Evolutionary conservation across 2,329 filamentous ascomycete genomes (phyloP).

Genomic region (Albifimbria verrucaria): DNA sequence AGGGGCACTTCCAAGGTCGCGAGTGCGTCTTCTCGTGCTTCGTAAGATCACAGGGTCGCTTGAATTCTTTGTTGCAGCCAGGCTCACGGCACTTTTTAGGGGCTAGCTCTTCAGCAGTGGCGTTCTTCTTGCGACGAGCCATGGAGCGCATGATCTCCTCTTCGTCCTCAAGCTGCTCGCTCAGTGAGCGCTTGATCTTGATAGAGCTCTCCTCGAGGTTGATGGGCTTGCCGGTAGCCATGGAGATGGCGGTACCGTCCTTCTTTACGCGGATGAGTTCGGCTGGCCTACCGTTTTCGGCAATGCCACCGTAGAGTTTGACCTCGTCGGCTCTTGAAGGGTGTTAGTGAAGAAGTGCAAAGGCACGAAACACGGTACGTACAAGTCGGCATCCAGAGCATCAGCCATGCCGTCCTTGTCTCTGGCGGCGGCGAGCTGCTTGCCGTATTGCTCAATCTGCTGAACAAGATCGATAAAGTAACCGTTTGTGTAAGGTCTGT

Average conservation of each 20-base stretch:
- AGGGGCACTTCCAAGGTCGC: constrained; percentile 92
- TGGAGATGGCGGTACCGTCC: constrained; percentile 74
- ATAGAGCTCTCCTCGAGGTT: constrained; percentile 50
- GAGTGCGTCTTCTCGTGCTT: constrained; percentile 99
- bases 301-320: constrained; percentile 76
- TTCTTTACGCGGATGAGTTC: constrained; percentile 81
- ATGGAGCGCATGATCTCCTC: constrained; percentile 86
- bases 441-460: constrained; percentile 87
- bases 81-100: constrained; percentile 73
- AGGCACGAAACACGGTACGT: constrained; percentile 35
- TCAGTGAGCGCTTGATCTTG: constrained; percentile 63
- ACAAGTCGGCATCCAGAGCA: constrained; percentile 58
- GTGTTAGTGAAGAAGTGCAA: constrained; percentile 25
- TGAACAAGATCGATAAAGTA: constrained; percentile 97
- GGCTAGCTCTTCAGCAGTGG: constrained; percentile 77
- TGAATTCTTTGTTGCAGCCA: constrained; percentile 87
- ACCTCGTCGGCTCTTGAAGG: constrained; percentile 58
- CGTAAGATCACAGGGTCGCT: constrained; percentile 92
- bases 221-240: constrained; percentile 66
- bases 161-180: constrained; percentile 70
- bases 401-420: constrained; percentile 59
- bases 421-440: constrained; percentile 74
- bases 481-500: constrained; percentile 89
- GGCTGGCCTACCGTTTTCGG: constrained; percentile 76
- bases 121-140: constrained; percentile 93